Evolutionary conservation across 345 rosid species (phyloP), one percentile per base, ranked within the genome.

Genomic region (Linum lewisii): DNA sequence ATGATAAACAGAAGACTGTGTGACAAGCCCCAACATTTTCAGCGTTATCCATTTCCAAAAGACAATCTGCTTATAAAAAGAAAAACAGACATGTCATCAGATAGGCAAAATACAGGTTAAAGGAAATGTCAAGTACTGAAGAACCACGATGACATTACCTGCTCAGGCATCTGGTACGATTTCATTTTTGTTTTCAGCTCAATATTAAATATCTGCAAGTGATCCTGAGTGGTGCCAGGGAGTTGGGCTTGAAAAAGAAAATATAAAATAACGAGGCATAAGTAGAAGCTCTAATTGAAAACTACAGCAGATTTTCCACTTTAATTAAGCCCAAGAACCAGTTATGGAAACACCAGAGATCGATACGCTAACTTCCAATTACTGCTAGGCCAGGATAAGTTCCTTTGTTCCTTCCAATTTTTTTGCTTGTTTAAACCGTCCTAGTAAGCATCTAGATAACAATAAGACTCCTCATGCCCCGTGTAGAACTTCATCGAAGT

Each of bases 1-100:
- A 70, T 94, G 99, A 79, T 87, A 94, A 22, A 87, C 95, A 0
- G 99, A 69, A 54, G 79, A 68, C 74, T 87, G 95, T 5, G 99
- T 94, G 63, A 90, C 99, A 52, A 94, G 54, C 61, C 97, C 99
- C 85, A 94, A 64, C 97, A 90, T 78, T 74, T 87, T 90, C 44
- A 87, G 87, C 66, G 79, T 73, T 62, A 94, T 87, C 99, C 99
- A 94, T 69, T 94, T 94, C 99, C 99, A 94, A 76, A 94, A 94
- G 60, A 72, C 95, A 73, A 94, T 89, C 99, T 94, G 66, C 19
- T 56, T 51, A 67, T 37, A 34, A 36, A n/a, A 24, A 7, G 9
- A 29, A 23, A 19, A 34, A 21, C 32, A 25, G 6, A n/a, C n/a
- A n/a, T n/a, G n/a, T n/a, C 51, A 29, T 16, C 50, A 61, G 71